Base-by-base conservation (phyloP, 495 filamentous ascomycete species). In the Daldinia vernicosa region DNA sequence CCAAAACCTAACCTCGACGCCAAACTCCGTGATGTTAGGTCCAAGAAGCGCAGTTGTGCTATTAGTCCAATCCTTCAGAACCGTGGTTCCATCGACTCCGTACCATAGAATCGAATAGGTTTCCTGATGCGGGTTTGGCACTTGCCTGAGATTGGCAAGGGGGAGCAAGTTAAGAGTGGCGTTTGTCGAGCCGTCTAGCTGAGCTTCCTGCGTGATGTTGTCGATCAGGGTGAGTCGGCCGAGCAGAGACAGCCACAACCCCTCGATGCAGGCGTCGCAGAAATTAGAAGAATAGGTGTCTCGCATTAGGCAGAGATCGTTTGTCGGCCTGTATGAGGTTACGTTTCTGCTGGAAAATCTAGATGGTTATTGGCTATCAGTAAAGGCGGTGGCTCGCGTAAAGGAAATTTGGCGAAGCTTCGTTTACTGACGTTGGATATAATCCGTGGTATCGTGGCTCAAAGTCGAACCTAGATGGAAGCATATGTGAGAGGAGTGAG, bases 261-360 rank as follows among this genome's bases (percentile, higher is more conserved):
- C 74, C 17, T 75, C 74, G 0, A 75, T 68, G 33, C 74, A 75
- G 14, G 70, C 74, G 17, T 50, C 33, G 56, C 74, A 75, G 43
- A 74, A 75, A 56, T 74, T 35, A 0, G 51, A 60, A 0, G 70
- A 68, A 17, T 74, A 75, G 17, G 69, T 70, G 35, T 59, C 40
- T 8, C 74, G 67, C 74, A 75, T 74, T 6, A 73, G 39, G 55
- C 74, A 75, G 3, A 63, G 47, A 24, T 74, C 67, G 12, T 75
- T 75, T 1, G 74, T 75, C 0, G 74, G 74, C 22, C 74, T 71
- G 40, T 74, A 75, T 6, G 63, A 68, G 6, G 74, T 75, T 54
- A 14, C 32, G 19, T 75, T 75, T 0, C 1, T 39, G 17, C 45
- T 47, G n/a, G 66, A 70, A 60, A 75, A 75, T 43, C 74, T 75